These are phyloP conservation scores for Curvularia hawaiiensis DNA, from an alignment of 2,329 filamentous ascomycete genomes.

Conservation along the genomic window DNA sequence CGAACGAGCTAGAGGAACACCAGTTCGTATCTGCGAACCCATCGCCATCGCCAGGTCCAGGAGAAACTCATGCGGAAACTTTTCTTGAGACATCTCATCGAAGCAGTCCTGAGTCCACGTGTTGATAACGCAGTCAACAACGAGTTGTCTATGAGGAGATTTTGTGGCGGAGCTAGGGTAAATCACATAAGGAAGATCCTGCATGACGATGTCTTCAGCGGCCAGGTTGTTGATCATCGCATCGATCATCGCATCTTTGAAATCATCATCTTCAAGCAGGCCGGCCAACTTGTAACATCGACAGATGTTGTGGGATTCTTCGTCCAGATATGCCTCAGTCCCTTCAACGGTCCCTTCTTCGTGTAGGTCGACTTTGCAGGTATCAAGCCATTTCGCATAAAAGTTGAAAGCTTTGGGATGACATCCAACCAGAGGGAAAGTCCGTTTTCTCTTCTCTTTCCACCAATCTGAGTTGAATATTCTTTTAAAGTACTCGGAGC, in stretches of 20 bases:
- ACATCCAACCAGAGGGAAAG: background rate
- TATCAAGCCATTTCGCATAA: background rate
- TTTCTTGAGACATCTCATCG: background rate
- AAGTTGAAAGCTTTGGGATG: background rate
- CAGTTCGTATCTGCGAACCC: background rate
- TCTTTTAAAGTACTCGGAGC: background rate
- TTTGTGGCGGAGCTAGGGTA: background rate
- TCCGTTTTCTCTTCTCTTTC: background rate
- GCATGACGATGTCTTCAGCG: too few species aligned
- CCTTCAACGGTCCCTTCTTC: too few species aligned
- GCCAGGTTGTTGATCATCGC: background rate
- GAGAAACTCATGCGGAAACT: background rate
- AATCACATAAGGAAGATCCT: background rate
- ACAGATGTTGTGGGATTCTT: background rate
- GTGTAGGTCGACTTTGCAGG: background rate
- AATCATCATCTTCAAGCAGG: background rate
- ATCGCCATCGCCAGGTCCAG: background rate
- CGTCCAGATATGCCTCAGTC: rapidly evolving
- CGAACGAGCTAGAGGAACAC: too few species aligned
- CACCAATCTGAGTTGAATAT: background rate
- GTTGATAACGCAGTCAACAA: background rate
- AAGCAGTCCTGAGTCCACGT: background rate
- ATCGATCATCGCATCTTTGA: background rate
- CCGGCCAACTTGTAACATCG: background rate
- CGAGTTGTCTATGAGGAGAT: background rate